Evolutionary conservation across 1,139 yeast species (phyloP), one percentile per base, ranked within the genome.

Genomic region (Meyerozyma elateridarum): DNA sequence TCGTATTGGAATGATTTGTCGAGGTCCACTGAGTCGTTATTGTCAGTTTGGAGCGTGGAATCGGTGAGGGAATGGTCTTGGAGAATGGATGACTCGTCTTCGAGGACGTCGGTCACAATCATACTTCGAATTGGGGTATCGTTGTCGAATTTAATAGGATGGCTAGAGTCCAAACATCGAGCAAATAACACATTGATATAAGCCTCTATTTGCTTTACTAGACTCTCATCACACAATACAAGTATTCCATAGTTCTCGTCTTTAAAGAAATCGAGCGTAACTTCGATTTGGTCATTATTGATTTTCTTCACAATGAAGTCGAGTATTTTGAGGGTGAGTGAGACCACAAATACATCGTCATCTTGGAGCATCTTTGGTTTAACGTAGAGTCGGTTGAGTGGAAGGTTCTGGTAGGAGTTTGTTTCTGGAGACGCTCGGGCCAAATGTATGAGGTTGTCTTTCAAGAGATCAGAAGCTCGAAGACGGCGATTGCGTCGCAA

Each of bases 281-380:
- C 36, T 8, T 44, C 45, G 17, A 39, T 33, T 4, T 32, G 28
- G 15, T 48, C 40, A 3, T 38, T 31, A 9, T 40, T 30, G 25
- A 42, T 33, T 26, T 33, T 31, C 37, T 36, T 17, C 6, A 52
- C 41, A 3, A 40, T 30, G 22, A 58, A 49, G 20, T 52, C 46
- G 4, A 53, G 41, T 6, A 58, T 37, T 30, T 44, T 45, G 34
- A 66, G 46, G 6, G 45, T 44, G 17, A 63, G 44, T 24, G 49
- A 54, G 4, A 64, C 68, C 11, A 66, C 56, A 38, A 64, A 65
- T 8, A 61, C 48, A 36, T 64, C 70, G 36, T 48, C 45, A 4
- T 36, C 17, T 13, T 35, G 35, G 11, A 35, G 40, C 34, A 35
- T 30, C 16, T 35, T 27, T 5, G 37, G 36, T 13, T 13, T 15